phyloP scores from a whole-genome alignment of 345 rosid genomes.

The Iberis pinnata region DNA sequence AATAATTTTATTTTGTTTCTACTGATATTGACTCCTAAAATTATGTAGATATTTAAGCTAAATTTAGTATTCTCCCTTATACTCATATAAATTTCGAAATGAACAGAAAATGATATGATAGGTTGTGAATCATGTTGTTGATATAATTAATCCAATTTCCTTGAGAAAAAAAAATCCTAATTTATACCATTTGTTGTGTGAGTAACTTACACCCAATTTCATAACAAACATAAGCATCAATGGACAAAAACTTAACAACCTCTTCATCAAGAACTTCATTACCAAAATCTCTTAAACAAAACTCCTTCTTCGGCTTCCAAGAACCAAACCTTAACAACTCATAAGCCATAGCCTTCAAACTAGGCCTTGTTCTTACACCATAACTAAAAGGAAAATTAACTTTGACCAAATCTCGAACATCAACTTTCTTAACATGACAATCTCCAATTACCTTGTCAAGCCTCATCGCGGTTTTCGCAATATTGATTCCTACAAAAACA shows the following conservation, averaged over 20 bases:
- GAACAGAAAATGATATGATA: too few relatives aligned
- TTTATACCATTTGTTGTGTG: constrained; percentile 1
- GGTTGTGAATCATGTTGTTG: too few relatives aligned
- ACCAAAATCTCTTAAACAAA: constrained; percentile 1
- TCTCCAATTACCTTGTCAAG: neutral
- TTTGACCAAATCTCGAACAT: constrained; percentile 22
- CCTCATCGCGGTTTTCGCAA: constrained; percentile 7
- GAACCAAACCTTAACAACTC: constrained; percentile 21
- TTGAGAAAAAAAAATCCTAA: too few relatives aligned
- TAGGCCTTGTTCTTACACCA: constrained; percentile 6
- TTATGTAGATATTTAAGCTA: too few relatives aligned
- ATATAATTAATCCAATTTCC: too few relatives aligned
- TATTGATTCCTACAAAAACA: constrained; percentile 20
- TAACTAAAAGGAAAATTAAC: constrained; percentile 15
- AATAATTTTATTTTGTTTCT: too few relatives aligned
- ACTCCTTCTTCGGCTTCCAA: constrained; percentile 15
- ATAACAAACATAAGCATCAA: constrained; percentile 26
- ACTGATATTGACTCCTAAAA: too few relatives aligned
- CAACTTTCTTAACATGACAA: constrained; percentile 20
- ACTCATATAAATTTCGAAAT: too few relatives aligned
- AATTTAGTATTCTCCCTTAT: too few relatives aligned
- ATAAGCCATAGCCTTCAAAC: constrained; percentile 19
- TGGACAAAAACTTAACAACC: constrained; percentile 15
- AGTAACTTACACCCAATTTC: constrained; percentile 14
- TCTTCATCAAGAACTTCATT: constrained; percentile 22